Conservation (phyloP, 2,329 filamentous ascomycete species). For the Amauroascus niger region DNA sequence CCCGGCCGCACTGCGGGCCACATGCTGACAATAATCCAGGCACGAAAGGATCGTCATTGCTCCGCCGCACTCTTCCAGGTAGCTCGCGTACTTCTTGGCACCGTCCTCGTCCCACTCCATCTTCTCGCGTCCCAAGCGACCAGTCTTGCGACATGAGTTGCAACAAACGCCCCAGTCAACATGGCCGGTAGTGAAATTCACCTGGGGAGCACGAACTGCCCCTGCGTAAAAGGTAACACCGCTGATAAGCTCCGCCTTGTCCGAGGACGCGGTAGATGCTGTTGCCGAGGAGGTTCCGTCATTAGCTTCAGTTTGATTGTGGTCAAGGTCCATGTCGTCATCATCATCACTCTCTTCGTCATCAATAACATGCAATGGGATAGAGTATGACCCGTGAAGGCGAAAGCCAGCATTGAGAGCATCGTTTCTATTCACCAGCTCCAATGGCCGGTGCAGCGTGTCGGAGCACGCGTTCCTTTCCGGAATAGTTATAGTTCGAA, state of each 20-base stretch:
- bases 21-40: constrained; percentile 10
- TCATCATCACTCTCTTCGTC: background rate
- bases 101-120: constrained; percentile 3
- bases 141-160: background rate
- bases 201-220: constrained; percentile 2
- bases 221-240: constrained; percentile 2
- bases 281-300: background rate
- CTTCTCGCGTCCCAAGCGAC: background rate
- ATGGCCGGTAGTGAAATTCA: background rate
- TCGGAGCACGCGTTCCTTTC: background rate
- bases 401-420: background rate
- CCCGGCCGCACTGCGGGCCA: constrained; percentile 1
- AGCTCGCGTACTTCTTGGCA: background rate
- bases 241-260: constrained; percentile 6
- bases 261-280: background rate
- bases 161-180: constrained; percentile 9
- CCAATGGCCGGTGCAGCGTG: background rate
- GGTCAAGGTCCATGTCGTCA: background rate
- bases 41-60: constrained; percentile 3
- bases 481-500: constrained; percentile 6
- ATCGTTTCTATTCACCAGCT: constrained; percentile 1
- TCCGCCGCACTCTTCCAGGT: background rate
- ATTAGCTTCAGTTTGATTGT: background rate
- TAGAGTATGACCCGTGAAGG: background rate
- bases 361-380: background rate